Percentiles rank a stretch among this genome's conserved stretches.
Evolutionary conservation across 2,329 filamentous ascomycete genomes (phyloP).

Genomic region (Fusarium gaditjirri): DNA sequence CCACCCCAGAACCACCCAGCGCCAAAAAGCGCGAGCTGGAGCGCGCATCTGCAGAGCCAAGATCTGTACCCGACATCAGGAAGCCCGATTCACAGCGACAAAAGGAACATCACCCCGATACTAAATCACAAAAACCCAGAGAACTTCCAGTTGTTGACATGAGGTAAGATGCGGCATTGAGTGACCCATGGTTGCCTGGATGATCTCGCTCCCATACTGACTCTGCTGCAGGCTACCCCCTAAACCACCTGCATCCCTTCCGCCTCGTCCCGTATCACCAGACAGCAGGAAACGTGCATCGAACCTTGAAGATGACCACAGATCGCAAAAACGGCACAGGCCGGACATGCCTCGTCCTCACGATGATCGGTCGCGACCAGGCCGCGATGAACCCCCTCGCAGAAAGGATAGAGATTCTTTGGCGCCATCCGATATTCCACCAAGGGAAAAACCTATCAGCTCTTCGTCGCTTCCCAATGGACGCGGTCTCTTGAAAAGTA

Average conservation of each 20-base stretch:
- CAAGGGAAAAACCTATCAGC: constrained; percentile 44
- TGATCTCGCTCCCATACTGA: constrained; percentile 27
- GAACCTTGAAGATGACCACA: constrained; percentile 57
- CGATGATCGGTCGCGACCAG: constrained; percentile 48
- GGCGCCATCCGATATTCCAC: constrained; percentile 44
- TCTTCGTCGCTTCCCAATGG: constrained; percentile 52
- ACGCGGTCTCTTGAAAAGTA: constrained; percentile 48
- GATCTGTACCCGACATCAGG: constrained; percentile 33
- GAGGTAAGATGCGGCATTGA: constrained; percentile 39
- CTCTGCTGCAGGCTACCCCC: constrained; percentile 47
- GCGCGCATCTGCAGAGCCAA: constrained; percentile 43
- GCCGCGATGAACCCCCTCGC: constrained; percentile 49
- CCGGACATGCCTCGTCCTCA: constrained; percentile 50
- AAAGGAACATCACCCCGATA: constrained; percentile 44
- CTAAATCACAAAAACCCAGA: constrained; percentile 47
- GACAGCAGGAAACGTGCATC: constrained; percentile 59
- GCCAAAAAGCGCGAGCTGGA: constrained; percentile 48
- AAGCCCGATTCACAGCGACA: constrained; percentile 41
- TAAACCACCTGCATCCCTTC: constrained; percentile 51
- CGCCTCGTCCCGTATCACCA: constrained; percentile 54
- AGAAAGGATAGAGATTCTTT: constrained; percentile 47
- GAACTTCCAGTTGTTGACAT: constrained; percentile 46
- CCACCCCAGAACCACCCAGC: constrained; percentile 51
- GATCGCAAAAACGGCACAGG: constrained; percentile 59
- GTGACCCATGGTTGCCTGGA: neutral